A percentile compares a stretch with the other conserved stretches of the same genome.
Evolutionary conservation across 768 basidiomycete species (phyloP).

Genomic region (Flagelloscypha sp.): DNA sequence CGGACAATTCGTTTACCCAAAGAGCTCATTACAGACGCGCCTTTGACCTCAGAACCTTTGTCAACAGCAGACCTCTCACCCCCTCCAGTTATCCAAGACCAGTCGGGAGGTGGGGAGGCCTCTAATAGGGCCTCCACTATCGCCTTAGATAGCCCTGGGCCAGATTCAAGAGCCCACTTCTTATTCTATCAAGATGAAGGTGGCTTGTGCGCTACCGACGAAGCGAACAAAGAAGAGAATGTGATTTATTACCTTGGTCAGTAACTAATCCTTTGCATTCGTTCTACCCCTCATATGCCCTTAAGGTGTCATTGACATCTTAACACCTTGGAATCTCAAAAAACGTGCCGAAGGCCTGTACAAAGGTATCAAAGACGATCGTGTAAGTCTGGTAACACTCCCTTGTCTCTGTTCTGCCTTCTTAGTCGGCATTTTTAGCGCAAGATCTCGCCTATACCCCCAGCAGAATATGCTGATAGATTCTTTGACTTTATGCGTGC

Average conservation of each 20-base stretch:
- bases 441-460: conserved; percentile 90
- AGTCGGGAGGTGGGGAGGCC: no score
- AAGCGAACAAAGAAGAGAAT: conserved; percentile 63
- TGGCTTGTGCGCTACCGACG: conserved; percentile 84
- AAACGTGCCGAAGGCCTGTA: conserved; percentile 88
- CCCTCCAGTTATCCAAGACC: no score
- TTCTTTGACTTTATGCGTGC: conserved; percentile 86
- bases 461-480: conserved; percentile 77
- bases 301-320: conserved; percentile 95
- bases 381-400: conserved; percentile 47
- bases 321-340: conserved; percentile 73
- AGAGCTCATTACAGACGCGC: no score
- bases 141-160: no score
- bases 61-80: no score
- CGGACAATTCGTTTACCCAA: no score
- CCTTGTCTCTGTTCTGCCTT: conserved; percentile 5
- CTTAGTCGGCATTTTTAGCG: conserved; percentile 52
- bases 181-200: conserved; percentile 97
- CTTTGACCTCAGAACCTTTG: no score
- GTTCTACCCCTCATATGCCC: no score
- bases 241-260: conserved; percentile 90
- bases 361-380: conserved; percentile 83
- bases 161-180: conserved; percentile 44
- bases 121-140: no score
- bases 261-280: no score